Evolutionary conservation across 495 filamentous ascomycete species (phyloP), one percentile per base, ranked within the genome.

Genomic region (Hyphodiscus hymeniophilus): DNA sequence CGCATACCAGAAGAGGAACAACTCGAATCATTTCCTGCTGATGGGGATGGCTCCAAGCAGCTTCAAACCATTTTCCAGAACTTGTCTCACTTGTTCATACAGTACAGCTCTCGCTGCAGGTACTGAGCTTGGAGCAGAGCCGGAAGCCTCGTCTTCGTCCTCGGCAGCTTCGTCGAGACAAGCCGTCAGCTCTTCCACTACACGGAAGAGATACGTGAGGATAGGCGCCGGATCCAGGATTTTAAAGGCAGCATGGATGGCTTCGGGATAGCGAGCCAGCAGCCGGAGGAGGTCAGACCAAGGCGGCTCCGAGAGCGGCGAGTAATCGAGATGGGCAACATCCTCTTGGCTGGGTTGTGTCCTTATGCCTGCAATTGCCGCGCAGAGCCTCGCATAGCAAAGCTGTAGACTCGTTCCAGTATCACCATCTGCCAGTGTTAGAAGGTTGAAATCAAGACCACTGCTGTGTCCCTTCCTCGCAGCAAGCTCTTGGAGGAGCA

Each of bases 401-500:
- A 82, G 80, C 61, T 85, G 81, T 44, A 86, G 69, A 60, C 80
- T 81, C 15, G 80, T 80, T 13, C 82, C 82, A 3, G 81, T 85
- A 62, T 84, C 79, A 55, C 80, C 81, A 64, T 85, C 81, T 57
- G 84, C 84, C 17, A 77, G 80, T 16, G 73, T 77, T 79, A 85
- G 81, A 47, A 72, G 69, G 39, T 82, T 75, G 47, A 83, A 66
- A 68, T 84, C 81, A 64, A 86, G 82, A 53, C 71, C 68, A n/a
- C 13, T 36, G 54, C 74, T 73, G 65, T 85, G 81, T 57, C 81
- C 69, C 51, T 79, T 82, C 71, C 83, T 84, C 52, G 78, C 76
- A 53, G 68, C 74, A 73, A 84, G 82, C 58, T 84, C 82, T 56
- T 87, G 82, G 28, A 85, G 76, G 77, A 86, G 82, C 48, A 85